Evolutionary conservation across 1,284 basidiomycete genomes (phyloP), one percentile per base, ranked within the genome.

Genomic region (Ustilago curta): DNA sequence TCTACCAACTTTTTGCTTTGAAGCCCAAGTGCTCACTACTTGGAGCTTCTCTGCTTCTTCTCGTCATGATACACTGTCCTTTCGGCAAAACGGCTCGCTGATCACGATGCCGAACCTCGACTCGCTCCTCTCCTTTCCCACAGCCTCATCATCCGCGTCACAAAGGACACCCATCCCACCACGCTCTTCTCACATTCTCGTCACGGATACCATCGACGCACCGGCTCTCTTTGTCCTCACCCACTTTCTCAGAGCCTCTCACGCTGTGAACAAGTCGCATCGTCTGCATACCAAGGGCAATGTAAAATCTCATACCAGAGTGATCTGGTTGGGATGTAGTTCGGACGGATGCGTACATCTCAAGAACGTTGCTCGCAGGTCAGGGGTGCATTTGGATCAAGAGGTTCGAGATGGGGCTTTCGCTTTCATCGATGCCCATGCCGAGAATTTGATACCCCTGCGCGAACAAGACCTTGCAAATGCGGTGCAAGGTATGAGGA

Each of bases 201-300:
- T 79, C 27, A 76, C 77, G 2, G 77, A 79, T 50, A 79, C 77
- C 4, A 62, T 68, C 61, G 73, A 76, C 45, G 62, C 72, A 11
- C 74, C 77, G 3, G 77, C 70, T 18, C 37, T 70, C 14, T 76
- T 79, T 25, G 70, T 79, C 2, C 59, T 76, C 14, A 54, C 57
- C 16, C 68, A 76, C 50, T 76, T 79, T 39, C 56, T 72, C 11
- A 53, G 69, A 35, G 70, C 74, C 11, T 47, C 62, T 2, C 62
- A 71, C 45, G 55, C 59, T 2, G 9, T 54, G 19, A 67, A 70
- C 57, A 70, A 39, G 50, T 32, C 42, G n/a, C 44, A 29, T 16
- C 53, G 59, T 14, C 8, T 25, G 9, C 47, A 53, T 14, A 18
- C n/a, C 5, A 67, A 73, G 31, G 66, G 63, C 14, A 63, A 70